Evolutionary conservation across 1,139 yeast species (phyloP), one percentile per base, ranked within the genome.

Genomic region (Casaregolazyma lundiana): DNA sequence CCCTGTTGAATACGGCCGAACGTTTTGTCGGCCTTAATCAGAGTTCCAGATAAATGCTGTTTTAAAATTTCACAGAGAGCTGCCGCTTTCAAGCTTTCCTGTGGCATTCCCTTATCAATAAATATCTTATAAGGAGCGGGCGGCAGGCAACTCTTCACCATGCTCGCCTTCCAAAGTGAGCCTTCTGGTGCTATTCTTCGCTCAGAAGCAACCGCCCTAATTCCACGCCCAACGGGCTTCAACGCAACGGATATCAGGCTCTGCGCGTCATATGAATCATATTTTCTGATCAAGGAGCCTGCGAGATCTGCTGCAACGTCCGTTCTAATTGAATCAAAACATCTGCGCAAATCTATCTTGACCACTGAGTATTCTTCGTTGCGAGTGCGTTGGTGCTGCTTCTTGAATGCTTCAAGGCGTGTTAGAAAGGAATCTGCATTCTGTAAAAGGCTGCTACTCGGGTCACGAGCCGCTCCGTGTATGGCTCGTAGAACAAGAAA

Each of bases 261-360:
- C 29, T 19, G 29, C 6, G 21, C 29, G 7, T 36, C 45, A 24
- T 42, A 42, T n/a, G 22, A 13, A 2, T 35, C 22, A 3, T n/a
- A 34, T 4, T 17, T 35, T 3, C 17, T 13, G 16, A 57, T 43
- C 6, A 64, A 51, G 5, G 46, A 44, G 6, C 30, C 17, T 1
- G 63, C 60, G 4, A 58, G 32, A 5, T 47, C 41, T 22, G 44
- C 37, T 4, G 84, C 75, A 47, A 69, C 69, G 0, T 60, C 57
- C 39, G 77, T 78, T 5, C 88, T 82, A 16, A 90, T 70, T 3
- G 81, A 77, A 58, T 92, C 97, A 60, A 82, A 92, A 49, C 97
- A 89, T 13, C 81, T 75, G 48, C 75, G 73, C 59, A 87, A 80
- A 61, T 92, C 98, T 59, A 88, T 84, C 56, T 86, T 87, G 30